Evolutionary conservation across 148 eudicot species (phyloP).

Genomic region (Nyssa sinensis): DNA sequence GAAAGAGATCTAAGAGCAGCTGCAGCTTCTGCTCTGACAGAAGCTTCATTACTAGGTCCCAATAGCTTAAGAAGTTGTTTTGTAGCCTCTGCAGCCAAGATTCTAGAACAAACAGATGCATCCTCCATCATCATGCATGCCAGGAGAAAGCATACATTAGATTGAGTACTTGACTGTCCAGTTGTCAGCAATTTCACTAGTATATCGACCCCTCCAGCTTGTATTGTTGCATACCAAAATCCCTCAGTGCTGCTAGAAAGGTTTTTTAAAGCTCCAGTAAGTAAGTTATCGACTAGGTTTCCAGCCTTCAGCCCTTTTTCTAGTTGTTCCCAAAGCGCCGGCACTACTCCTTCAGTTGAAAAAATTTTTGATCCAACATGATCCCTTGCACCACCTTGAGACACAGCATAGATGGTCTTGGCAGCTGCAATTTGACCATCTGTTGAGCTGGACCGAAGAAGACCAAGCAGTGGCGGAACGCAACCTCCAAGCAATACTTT

Average conservation of each 20-base stretch:
- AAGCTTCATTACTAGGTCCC: slow-evolving; percentile 86
- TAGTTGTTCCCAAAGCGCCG: slow-evolving; percentile 88
- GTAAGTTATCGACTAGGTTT: slow-evolving; percentile 69
- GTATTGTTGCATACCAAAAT: slow-evolving; percentile 83
- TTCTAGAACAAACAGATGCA: slow-evolving; percentile 71
- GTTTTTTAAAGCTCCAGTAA: slow-evolving; percentile 87
- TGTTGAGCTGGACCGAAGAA: slow-evolving; percentile 79
- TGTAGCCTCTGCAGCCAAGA: slow-evolving; percentile 73
- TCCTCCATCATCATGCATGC: slow-evolving; percentile 95
- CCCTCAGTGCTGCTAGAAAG: slow-evolving; percentile 88
- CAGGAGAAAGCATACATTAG: slow-evolving; percentile 91
- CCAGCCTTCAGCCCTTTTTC: slow-evolving; percentile 73
- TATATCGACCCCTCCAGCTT: slow-evolving; percentile 83
- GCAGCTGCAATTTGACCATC: slow-evolving; percentile 95
- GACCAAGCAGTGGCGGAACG: slow-evolving; percentile 95
- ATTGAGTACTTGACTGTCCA: slow-evolving; percentile 77
- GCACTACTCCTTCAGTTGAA: slow-evolving; percentile 98
- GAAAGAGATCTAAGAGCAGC: slow-evolving; percentile 94
- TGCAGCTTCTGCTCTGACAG: slow-evolving; percentile 97
- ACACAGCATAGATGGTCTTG: slow-evolving; percentile 88
- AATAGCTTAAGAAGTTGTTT: slow-evolving; percentile 87
- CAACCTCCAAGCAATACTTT: slow-evolving; percentile 97
- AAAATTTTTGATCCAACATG: slow-evolving; percentile 98
- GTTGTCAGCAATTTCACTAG: slow-evolving; percentile 76
- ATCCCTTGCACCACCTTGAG: slow-evolving; percentile 92